Evolutionary conservation across 805 yeast species (phyloP), one percentile per base, ranked within the genome.

Genomic region (Kodamaea nitidulidarum): DNA sequence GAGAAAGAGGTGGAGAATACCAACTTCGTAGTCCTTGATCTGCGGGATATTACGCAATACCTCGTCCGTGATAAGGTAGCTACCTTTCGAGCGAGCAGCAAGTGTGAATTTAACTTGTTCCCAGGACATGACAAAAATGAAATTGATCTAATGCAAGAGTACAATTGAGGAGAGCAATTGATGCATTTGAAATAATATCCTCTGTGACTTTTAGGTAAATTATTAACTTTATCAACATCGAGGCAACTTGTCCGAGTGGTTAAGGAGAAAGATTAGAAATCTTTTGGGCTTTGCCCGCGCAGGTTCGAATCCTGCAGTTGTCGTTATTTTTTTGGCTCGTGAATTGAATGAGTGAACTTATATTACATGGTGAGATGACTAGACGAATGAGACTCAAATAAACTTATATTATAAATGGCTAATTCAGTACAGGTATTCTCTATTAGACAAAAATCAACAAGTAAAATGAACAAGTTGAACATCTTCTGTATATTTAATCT

Each of bases 31-130:
- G 27, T 75, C 55, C 39, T 67, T 68, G 42, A 85, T 56, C 48
- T 81, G 80, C 0, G 90, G 88, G 9, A 86, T 53, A 12, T 73
- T 66, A 5, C 48, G 24, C 9, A 72, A 43, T 4, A 85, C 70
- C 47, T 84, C 93, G 34, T 81, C 80, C 1, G 88, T 82, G 40
- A 85, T 75, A 18, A 86, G 66, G 58, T 85, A 82, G 43, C 79
- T 73, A 3, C 95, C 95, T 47, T 81, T 73, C 5, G 79, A 53
- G 30, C 84, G 71, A 3, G 88, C 72, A 3, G 68, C 45, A 27
- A 83, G 64, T 7, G 78, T 52, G 52, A 83, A 71, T 32, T 70
- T 73, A 30, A 61, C 66, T 49, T 83, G 88, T 34, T 67, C 73
- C 88, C 88, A 84, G 15, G 72, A 56, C 47, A 44, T 43, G 21